Evolutionary conservation across 1,284 basidiomycete species (phyloP).

Genomic region (Sanghuangporus baumii): DNA sequence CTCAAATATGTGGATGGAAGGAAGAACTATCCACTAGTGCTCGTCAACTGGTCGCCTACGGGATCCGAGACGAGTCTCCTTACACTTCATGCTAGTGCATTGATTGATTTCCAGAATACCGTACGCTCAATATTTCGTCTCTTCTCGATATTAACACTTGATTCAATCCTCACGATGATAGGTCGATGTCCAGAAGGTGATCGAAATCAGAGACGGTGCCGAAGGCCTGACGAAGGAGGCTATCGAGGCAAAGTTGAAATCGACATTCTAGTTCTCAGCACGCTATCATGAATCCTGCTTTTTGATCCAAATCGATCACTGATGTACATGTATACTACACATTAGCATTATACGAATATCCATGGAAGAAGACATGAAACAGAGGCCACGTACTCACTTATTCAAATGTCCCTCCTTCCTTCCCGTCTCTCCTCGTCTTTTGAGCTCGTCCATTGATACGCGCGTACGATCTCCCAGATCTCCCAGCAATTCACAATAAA

Average conservation of each 20-base stretch:
- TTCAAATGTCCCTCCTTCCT: not conserved
- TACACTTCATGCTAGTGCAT: constrained; percentile 80
- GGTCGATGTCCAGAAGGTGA: constrained; percentile 69
- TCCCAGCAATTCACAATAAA: constrained; percentile 75
- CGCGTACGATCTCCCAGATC: constrained; percentile 55
- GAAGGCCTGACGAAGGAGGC: constrained; percentile 71
- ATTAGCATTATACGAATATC: constrained; percentile 9
- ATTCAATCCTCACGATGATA: constrained; percentile 25
- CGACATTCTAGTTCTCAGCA: not conserved
- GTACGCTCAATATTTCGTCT: constrained; percentile 39
- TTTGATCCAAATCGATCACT: not conserved
- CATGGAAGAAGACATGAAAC: not conserved
- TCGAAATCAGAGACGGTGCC: constrained; percentile 77
- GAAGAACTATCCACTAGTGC: constrained; percentile 76
- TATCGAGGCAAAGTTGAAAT: constrained; percentile 55
- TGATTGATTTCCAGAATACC: constrained; percentile 73
- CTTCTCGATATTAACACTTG: not conserved
- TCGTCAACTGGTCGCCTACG: constrained; percentile 83
- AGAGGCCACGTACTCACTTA: not conserved
- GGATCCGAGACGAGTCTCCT: constrained; percentile 70
- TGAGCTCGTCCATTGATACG: constrained; percentile 31
- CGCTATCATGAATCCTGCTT: not conserved
- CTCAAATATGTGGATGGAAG: constrained; percentile 81
- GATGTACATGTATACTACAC: not conserved
- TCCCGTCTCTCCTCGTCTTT: not conserved